Percentiles rank a stretch among this genome's conserved stretches.
Conservation (phyloP, 371 early-diverging fungal genomes). For the Fennellomyces sp. region DNA sequence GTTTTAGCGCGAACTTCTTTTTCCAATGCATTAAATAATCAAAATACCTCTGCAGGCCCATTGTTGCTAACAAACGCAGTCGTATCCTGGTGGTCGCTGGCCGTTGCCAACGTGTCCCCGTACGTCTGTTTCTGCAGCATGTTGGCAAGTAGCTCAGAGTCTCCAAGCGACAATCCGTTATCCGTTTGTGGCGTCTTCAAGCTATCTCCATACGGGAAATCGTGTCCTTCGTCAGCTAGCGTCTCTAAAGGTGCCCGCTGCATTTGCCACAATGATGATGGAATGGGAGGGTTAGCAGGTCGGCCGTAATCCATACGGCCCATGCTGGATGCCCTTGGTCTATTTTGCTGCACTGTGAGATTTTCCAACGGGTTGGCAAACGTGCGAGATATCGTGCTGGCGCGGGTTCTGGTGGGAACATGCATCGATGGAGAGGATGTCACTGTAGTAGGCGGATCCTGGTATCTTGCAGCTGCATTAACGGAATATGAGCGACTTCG, state of each 20-base stretch:
- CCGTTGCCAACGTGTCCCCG: conserved; percentile 8
- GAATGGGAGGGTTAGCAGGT: conserved; percentile 31
- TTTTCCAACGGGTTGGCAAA: conserved; percentile 45
- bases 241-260: conserved; percentile 49
- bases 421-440: conserved; percentile 1
- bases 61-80: conserved; percentile 15
- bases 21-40: background rate
- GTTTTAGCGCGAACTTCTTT: background rate
- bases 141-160: conserved; percentile 51
- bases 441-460: conserved; percentile 26
- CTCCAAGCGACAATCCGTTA: conserved; percentile 45
- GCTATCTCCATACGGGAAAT: background rate
- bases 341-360: conserved; percentile 51
- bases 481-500: conserved; percentile 79
- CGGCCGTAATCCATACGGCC: conserved; percentile 55
- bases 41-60: conserved; percentile 18
- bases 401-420: conserved; percentile 21
- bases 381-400: conserved; percentile 27
- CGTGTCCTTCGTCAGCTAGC: conserved; percentile 38
- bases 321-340: conserved; percentile 67
- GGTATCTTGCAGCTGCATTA: conserved; percentile 64
- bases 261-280: conserved; percentile 39
- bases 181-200: background rate
- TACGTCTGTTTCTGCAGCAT: conserved; percentile 29
- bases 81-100: conserved; percentile 1